Percentiles rank a stretch among this genome's conserved stretches.
These are phyloP conservation scores for Yamadazyma dushanensis DNA, from an alignment of 1,139 yeast genomes.

Conservation along the genomic window DNA sequence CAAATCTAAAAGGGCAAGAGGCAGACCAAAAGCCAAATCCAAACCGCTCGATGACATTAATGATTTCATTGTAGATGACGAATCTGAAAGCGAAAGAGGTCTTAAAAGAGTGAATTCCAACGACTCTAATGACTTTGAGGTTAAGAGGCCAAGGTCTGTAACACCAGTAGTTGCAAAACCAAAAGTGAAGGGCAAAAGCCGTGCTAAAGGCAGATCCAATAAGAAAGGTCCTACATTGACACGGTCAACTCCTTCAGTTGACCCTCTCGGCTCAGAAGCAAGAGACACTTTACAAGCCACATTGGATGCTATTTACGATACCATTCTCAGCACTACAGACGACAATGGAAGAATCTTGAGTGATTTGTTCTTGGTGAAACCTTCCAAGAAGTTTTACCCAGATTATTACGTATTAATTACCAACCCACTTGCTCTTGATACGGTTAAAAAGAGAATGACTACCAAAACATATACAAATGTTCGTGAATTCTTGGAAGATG, in stretches of 20 bases:
- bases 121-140: slow-evolving; percentile 9
- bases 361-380: slow-evolving; percentile 66
- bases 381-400: slow-evolving; percentile 74
- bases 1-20: slow-evolving; percentile 25
- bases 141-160: slow-evolving; percentile 29
- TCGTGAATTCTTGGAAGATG: slow-evolving; percentile 67
- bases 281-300: slow-evolving; percentile 43
- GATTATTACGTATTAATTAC: slow-evolving; percentile 81
- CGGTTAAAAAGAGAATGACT: slow-evolving; percentile 59
- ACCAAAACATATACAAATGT: slow-evolving; percentile 52
- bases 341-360: slow-evolving; percentile 46
- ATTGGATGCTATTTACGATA: slow-evolving; percentile 45
- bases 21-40: slow-evolving; percentile 28
- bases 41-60: slow-evolving; percentile 17
- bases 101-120: slow-evolving; percentile 13
- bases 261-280: slow-evolving; percentile 42
- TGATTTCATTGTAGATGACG: slow-evolving; percentile 16
- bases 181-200: slow-evolving; percentile 18
- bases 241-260: slow-evolving; percentile 37
- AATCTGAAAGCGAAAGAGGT: slow-evolving; percentile 13
- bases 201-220: slow-evolving; percentile 25
- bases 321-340: slow-evolving; percentile 43
- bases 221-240: slow-evolving; percentile 28
- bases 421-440: slow-evolving; percentile 79
- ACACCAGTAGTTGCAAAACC: slow-evolving; percentile 22